Percentiles rank a stretch among this genome's conserved stretches.
These are phyloP conservation scores for Orbilia quercus DNA, from an alignment of 2,329 filamentous ascomycete species.

Conservation along the genomic window DNA sequence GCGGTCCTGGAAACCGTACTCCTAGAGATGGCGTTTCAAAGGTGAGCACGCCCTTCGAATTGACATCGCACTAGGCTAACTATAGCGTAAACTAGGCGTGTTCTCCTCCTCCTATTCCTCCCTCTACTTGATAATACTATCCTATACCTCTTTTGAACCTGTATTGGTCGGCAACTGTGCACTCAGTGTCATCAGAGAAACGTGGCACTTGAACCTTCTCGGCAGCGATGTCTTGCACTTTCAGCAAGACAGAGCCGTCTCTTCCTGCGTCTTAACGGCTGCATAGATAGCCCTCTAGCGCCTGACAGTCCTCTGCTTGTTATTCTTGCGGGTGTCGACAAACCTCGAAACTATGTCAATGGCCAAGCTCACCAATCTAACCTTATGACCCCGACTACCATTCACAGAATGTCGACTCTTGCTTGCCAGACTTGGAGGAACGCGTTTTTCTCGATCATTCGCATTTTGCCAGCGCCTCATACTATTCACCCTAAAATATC, in stretches of 20 bases:
- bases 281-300: constrained; percentile 41
- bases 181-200: constrained; percentile 23
- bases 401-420: constrained; percentile 22
- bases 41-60: constrained; percentile 10
- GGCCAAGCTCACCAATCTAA: constrained; percentile 14
- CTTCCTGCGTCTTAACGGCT: constrained; percentile 29
- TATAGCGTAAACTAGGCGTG: constrained; percentile 42
- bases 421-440: constrained; percentile 16
- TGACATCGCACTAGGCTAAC: constrained; percentile 23
- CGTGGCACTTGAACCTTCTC: constrained; percentile 36
- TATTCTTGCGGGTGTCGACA: constrained; percentile 32
- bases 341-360: constrained; percentile 38
- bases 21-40: constrained; percentile 57
- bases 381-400: not conserved
- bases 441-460: constrained; percentile 31
- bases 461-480: constrained; percentile 33
- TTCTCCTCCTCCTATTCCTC: constrained; percentile 52
- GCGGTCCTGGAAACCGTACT: constrained; percentile 55
- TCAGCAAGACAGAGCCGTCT: constrained; percentile 33
- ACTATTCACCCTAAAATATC: constrained; percentile 24
- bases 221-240: constrained; percentile 8
- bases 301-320: constrained; percentile 45
- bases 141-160: constrained; percentile 47
- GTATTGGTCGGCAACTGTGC: constrained; percentile 52
- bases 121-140: constrained; percentile 48